Evolutionary conservation across 2,329 filamentous ascomycete genomes (phyloP).

Genomic region (Arthrinium puccinioides): DNA sequence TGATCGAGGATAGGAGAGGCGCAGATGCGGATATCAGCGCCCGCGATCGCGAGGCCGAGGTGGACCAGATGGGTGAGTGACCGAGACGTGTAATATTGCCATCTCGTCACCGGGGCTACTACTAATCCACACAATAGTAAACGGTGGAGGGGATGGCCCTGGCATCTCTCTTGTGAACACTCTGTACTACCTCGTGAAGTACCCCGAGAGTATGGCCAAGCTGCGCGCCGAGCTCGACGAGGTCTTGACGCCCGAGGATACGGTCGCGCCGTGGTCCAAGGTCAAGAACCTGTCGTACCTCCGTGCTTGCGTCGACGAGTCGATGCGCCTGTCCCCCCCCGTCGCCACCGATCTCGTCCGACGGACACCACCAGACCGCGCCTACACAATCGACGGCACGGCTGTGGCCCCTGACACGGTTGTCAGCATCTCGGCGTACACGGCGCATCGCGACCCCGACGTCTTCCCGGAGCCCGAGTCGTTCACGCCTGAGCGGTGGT

Average conservation of each 20-base stretch:
- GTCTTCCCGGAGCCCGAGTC: constrained; percentile 4
- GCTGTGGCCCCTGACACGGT: constrained; percentile 4
- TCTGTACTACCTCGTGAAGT: constrained; percentile 4
- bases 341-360: constrained; percentile 3
- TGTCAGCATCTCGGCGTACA: constrained; percentile 4
- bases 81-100: background rate
- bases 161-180: background rate
- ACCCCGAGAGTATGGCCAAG: constrained; percentile 1
- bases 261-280: background rate
- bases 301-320: constrained; percentile 7
- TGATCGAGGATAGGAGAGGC: background rate
- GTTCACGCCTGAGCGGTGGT: constrained; percentile 2
- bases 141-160: constrained; percentile 2
- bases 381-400: background rate
- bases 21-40: background rate
- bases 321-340: background rate
- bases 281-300: constrained; percentile 4
- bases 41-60: background rate
- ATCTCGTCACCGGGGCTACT: constrained; percentile 9
- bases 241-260: constrained; percentile 1
- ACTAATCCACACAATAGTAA: background rate
- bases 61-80: constrained; percentile 1
- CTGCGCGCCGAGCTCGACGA: constrained; percentile 8
- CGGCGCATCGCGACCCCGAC: constrained; percentile 2
- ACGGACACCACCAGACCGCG: constrained; percentile 1